Evolutionary conservation across 306 rosid genomes (phyloP).

Genomic region (Vigna radiata): DNA sequence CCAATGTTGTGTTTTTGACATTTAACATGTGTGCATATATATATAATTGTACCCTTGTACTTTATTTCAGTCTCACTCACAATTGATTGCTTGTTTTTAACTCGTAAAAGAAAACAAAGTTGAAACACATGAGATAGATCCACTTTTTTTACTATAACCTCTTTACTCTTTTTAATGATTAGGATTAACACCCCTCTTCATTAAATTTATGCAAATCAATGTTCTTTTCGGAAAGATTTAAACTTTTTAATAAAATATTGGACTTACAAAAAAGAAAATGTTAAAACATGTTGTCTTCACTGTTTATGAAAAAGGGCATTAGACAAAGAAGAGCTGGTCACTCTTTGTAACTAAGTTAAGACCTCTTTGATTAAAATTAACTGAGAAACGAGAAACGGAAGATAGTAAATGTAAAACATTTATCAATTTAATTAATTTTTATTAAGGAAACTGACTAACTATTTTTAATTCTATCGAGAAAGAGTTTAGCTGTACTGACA

Average conservation of each 20-base stretch:
- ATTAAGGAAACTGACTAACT: no score
- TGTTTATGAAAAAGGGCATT: no score
- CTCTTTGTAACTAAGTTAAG: no score
- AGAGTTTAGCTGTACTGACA: no score
- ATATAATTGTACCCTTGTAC: constrained; percentile 1
- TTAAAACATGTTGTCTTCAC: no score
- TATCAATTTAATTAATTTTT: no score
- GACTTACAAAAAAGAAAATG: no score
- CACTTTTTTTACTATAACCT: not conserved
- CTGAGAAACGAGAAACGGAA: not conserved
- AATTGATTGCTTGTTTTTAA: not conserved
- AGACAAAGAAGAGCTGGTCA: no score
- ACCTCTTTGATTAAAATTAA: not conserved
- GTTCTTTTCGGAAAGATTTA: not conserved
- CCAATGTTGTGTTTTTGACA: not conserved
- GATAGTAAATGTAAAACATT: not conserved
- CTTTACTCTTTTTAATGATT: constrained; percentile 7
- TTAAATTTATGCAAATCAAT: not conserved
- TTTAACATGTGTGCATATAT: not conserved
- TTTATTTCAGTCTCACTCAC: not conserved
- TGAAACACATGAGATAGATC: not conserved
- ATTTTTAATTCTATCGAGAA: no score
- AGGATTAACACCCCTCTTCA: not conserved
- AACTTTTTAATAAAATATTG: not conserved
- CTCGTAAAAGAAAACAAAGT: not conserved